These are phyloP conservation scores for Hemisphaericaspora xylanilytica DNA, from an alignment of 1,139 yeast genomes.

Conservation along the genomic window DNA sequence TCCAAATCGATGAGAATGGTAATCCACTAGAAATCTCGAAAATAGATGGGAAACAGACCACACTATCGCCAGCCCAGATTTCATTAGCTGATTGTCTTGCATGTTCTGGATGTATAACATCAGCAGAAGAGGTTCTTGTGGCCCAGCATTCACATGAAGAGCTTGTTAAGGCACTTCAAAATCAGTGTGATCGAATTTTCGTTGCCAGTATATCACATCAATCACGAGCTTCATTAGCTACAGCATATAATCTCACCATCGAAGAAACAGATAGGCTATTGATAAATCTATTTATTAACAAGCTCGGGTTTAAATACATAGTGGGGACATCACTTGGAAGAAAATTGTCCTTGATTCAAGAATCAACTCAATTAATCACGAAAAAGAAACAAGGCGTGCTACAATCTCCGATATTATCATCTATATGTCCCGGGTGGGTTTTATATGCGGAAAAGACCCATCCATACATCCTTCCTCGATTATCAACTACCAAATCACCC, in stretches of 20 bases:
- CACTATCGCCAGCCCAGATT: conserved; percentile 78
- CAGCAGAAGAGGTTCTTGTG: conserved; percentile 90
- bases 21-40: conserved; percentile 65
- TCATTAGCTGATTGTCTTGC: conserved; percentile 92
- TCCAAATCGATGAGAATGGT: conserved; percentile 66
- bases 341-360: conserved; percentile 61
- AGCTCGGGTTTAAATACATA: conserved; percentile 68
- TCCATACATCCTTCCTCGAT: conserved; percentile 66
- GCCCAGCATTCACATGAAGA: conserved; percentile 89
- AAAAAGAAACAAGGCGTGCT: conserved; percentile 16
- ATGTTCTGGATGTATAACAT: conserved; percentile 95
- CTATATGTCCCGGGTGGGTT: conserved; percentile 96
- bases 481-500: conserved; percentile 75
- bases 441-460: conserved; percentile 95
- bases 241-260: conserved; percentile 56
- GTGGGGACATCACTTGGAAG: conserved; percentile 88
- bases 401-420: conserved; percentile 51
- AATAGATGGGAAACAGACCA: conserved; percentile 50
- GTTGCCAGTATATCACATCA: conserved; percentile 87
- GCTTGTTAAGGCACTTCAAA: conserved; percentile 56
- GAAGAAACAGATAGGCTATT: conserved; percentile 61
- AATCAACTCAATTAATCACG: conserved; percentile 44
- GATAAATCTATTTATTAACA: conserved; percentile 52
- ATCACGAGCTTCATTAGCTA: conserved; percentile 76
- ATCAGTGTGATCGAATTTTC: conserved; percentile 39